Percentiles rank a stretch among this genome's conserved stretches.
phyloP scores from a whole-genome alignment of 176 grass and related monocot genomes.

The Guadua angustifolia region DNA sequence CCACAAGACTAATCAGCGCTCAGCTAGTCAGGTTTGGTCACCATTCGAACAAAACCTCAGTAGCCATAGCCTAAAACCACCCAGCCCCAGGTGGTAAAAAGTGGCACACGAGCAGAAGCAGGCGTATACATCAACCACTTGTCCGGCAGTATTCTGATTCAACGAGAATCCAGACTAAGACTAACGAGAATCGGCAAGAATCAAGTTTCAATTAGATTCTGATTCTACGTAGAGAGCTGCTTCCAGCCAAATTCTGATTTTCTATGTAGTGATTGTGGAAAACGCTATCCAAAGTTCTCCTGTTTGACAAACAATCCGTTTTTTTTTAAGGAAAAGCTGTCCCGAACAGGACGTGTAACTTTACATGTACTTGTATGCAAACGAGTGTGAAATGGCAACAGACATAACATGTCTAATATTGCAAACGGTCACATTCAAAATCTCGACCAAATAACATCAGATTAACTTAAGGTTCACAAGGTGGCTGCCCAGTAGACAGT shows the following conservation, averaged over 20 bases:
- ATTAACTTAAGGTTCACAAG: conserved; percentile 21
- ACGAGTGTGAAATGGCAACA: neutral
- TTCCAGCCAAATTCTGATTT: too few species aligned
- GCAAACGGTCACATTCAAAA: neutral
- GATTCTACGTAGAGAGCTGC: too few species aligned
- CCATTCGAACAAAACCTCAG: neutral
- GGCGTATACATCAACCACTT: neutral
- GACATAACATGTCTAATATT: neutral
- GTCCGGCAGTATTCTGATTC: too few species aligned
- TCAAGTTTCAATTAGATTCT: too few species aligned
- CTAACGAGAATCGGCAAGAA: too few species aligned
- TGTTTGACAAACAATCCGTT: too few species aligned
- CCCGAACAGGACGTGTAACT: too few species aligned
- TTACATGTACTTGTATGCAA: neutral
- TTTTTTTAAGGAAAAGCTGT: too few species aligned
- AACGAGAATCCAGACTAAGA: too few species aligned
- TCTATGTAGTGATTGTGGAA: too few species aligned
- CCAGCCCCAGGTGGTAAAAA: neutral
- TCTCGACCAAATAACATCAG: conserved; percentile 24
- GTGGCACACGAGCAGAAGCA: neutral
- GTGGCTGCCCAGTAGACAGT: neutral
- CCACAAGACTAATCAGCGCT: neutral
- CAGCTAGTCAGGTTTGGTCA: neutral
- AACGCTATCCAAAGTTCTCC: too few species aligned
- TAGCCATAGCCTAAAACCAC: neutral